phyloP scores from a whole-genome alignment of 129 eudicot species.

The Flaveria robusta region DNA sequence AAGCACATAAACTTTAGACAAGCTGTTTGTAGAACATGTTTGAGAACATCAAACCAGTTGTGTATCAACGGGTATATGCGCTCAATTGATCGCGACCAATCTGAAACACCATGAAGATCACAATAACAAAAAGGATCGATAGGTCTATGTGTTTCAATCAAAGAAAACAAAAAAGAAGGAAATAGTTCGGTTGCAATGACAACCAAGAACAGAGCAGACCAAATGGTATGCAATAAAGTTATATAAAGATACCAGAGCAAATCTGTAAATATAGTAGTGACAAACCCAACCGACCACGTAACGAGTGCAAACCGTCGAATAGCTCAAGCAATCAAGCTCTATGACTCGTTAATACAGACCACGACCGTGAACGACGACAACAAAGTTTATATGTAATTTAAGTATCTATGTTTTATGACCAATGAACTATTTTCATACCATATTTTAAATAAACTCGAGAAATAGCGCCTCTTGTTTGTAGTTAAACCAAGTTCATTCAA shows the following conservation, averaged over 20 bases:
- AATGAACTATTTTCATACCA: constrained; percentile 28
- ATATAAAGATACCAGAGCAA: not conserved
- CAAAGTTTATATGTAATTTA: constrained; percentile 28
- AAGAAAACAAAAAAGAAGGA: not conserved
- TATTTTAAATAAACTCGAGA: constrained; percentile 61
- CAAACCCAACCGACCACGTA: constrained; percentile 29
- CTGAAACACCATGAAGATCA: not conserved
- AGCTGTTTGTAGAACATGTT: too few relatives aligned
- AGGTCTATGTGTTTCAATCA: not conserved
- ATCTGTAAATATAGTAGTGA: constrained; percentile 24
- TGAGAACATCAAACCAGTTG: too few relatives aligned
- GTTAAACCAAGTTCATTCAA: constrained; percentile 68
- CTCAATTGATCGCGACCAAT: not conserved
- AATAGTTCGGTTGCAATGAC: not conserved
- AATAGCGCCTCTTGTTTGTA: constrained; percentile 87
- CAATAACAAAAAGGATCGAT: not conserved
- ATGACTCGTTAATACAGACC: constrained; percentile 4
- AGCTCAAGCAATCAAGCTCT: not conserved
- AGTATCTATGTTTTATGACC: constrained; percentile 30
- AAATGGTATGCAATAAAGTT: not conserved
- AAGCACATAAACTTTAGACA: too few relatives aligned
- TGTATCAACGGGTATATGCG: not conserved
- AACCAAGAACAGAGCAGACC: not conserved
- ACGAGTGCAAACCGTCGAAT: constrained; percentile 14
- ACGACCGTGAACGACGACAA: constrained; percentile 22